phyloP scores from a whole-genome alignment of 768 basidiomycete species.

The Exidia glandulosa region DNA sequence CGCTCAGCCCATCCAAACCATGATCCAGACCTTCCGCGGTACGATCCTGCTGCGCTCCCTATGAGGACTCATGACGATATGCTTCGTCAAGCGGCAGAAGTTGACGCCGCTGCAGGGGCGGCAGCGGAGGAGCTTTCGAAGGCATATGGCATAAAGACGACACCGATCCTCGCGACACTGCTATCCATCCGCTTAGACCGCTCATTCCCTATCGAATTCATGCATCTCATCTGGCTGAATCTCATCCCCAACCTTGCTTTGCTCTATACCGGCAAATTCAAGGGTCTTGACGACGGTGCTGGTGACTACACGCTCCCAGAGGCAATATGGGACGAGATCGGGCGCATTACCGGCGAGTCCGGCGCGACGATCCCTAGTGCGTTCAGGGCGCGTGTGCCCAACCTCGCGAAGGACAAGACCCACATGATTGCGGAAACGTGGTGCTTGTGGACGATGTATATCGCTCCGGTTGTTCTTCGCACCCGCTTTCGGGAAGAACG shows the following conservation, averaged over 20 bases:
- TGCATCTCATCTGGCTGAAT: constrained; percentile 40
- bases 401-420: constrained; percentile 18
- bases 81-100: not conserved
- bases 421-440: constrained; percentile 27
- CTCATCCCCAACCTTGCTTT: constrained; percentile 27
- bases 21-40: no score
- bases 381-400: constrained; percentile 25
- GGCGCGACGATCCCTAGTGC: constrained; percentile 27
- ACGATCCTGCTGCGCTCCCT: no score
- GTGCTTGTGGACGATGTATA: constrained; percentile 28
- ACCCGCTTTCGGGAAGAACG: constrained; percentile 17
- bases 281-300: constrained; percentile 22
- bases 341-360: constrained; percentile 16
- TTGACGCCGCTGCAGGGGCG: constrained; percentile 13
- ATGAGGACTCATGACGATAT: no score
- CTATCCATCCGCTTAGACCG: constrained; percentile 2
- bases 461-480: constrained; percentile 28
- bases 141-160: constrained; percentile 23
- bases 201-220: constrained; percentile 38
- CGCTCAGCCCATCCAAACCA: no score
- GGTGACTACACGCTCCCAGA: no score
- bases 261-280: constrained; percentile 31
- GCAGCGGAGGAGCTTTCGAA: constrained; percentile 16
- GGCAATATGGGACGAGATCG: no score
- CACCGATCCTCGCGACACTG: constrained; percentile 21